Evolutionary conservation across 1,139 yeast genomes (phyloP).

Genomic region (Candida buenavistaensis): DNA sequence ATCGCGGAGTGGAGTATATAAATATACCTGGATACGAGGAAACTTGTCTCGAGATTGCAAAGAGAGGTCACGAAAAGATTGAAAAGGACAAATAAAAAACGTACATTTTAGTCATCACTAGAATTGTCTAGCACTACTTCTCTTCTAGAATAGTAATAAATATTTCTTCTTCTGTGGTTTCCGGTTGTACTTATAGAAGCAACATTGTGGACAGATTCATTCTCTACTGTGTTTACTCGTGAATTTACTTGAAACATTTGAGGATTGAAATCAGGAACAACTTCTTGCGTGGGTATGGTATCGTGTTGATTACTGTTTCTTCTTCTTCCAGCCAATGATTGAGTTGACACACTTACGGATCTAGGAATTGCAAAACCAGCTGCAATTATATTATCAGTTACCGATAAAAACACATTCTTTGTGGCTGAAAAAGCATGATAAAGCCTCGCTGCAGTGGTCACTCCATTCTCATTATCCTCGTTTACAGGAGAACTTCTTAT

Average conservation of each 20-base stretch:
- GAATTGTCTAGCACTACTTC: constrained; percentile 48
- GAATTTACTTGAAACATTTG: constrained; percentile 2
- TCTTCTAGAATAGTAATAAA: constrained; percentile 58
- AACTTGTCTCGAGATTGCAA: constrained; percentile 71
- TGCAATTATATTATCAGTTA: constrained; percentile 59
- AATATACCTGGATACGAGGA: constrained; percentile 84
- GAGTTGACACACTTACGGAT: constrained; percentile 44
- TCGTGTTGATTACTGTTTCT: neutral
- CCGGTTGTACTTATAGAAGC: constrained; percentile 4
- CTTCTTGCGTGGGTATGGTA: constrained; percentile 1
- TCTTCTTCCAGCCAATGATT: constrained; percentile 13
- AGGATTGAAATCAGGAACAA: constrained; percentile 6
- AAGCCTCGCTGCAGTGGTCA: constrained; percentile 8
- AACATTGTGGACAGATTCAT: constrained; percentile 5
- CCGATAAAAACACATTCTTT: constrained; percentile 37
- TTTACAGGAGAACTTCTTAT: neutral
- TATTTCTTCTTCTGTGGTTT: constrained; percentile 33
- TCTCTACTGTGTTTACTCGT: neutral
- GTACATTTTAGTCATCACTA: constrained; percentile 19
- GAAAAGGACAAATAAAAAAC: constrained; percentile 31
- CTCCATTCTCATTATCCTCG: neutral
- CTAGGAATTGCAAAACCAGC: constrained; percentile 61
- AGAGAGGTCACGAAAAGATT: constrained; percentile 62
- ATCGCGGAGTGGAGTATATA: constrained; percentile 65
- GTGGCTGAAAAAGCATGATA: constrained; percentile 25